Conservation (phyloP, 805 yeast species). For the Metschnikowia anglica region DNA sequence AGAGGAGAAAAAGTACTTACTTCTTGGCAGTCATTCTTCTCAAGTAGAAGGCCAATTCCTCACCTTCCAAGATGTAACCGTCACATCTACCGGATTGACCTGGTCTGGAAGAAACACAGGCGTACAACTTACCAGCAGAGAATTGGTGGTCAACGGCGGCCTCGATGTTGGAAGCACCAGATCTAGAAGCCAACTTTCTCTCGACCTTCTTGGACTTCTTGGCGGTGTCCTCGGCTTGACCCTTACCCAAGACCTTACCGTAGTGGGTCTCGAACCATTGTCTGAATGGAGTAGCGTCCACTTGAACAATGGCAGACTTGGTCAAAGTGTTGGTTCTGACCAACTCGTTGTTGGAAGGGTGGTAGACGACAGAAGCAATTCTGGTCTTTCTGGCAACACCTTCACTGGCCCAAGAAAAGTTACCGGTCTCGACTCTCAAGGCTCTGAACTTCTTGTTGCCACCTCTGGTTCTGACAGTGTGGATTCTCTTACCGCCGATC, state of each 20-base stretch:
- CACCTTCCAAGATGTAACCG: conserved; percentile 99
- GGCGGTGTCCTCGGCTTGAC: conserved; percentile 49
- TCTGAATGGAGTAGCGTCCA: conserved; percentile 99
- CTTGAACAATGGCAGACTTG: conserved; percentile 98
- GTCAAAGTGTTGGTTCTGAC: conserved; percentile 99
- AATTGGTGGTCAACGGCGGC: conserved; percentile 92
- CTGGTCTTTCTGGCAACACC: conserved; percentile 99
- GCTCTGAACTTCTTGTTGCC: conserved; percentile 99
- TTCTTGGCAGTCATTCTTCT: conserved; percentile 99
- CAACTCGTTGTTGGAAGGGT: conserved; percentile 99
- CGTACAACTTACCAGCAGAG: conserved; percentile 98
- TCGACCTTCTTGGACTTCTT: conserved; percentile 75
- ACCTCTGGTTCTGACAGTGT: conserved; percentile 99
- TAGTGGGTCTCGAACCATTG: conserved; percentile 99
- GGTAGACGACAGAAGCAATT: conserved; percentile 96
- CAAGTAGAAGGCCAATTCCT: conserved; percentile 99
- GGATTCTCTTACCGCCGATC: conserved; percentile 98
- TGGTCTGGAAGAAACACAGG: conserved; percentile 98
- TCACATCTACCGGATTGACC: conserved; percentile 99
- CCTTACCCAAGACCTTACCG: conserved; percentile 91
- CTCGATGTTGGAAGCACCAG: conserved; percentile 81
- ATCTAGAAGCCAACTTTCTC: conserved; percentile 93
- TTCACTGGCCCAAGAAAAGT: conserved; percentile 99
- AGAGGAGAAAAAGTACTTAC: conserved; percentile 46
- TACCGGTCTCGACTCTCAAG: conserved; percentile 97